Percentiles rank a stretch among this genome's conserved stretches.
phyloP scores from a whole-genome alignment of 306 rosid genomes.

The Glycine tomentella region DNA sequence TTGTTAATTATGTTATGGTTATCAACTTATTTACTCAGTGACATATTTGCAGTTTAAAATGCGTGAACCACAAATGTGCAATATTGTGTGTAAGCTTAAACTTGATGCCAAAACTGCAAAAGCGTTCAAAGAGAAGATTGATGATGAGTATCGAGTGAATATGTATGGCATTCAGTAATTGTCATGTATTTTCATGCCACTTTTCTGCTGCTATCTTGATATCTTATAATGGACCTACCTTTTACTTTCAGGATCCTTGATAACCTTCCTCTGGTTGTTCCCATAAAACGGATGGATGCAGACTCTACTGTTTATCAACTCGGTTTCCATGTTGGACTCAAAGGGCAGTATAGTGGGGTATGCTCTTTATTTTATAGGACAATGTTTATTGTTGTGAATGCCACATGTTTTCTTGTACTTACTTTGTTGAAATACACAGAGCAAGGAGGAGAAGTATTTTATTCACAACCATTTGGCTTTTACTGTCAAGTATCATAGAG shows the following conservation, averaged over 20 bases:
- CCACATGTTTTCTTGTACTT: constrained; percentile 43
- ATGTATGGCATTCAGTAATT: constrained; percentile 62
- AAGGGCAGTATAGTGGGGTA: constrained; percentile 86
- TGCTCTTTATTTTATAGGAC: constrained; percentile 40
- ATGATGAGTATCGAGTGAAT: constrained; percentile 96
- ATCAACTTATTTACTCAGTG: constrained; percentile 39
- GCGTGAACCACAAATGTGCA: constrained; percentile 96
- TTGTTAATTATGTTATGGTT: constrained; percentile 29
- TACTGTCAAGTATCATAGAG: constrained; percentile 86
- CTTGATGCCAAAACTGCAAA: constrained; percentile 85
- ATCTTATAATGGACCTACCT: constrained; percentile 29
- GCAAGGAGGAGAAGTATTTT: constrained; percentile 82
- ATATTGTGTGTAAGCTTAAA: constrained; percentile 58
- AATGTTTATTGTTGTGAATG: constrained; percentile 39
- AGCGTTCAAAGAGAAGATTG: constrained; percentile 88
- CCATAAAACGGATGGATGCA: constrained; percentile 75
- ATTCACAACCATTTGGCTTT: constrained; percentile 94
- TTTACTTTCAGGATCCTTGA: constrained; percentile 82
- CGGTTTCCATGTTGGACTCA: constrained; percentile 89
- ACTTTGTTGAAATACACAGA: constrained; percentile 62
- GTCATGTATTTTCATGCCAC: not conserved
- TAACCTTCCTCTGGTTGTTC: constrained; percentile 92
- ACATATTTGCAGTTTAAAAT: constrained; percentile 79
- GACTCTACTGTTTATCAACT: constrained; percentile 90
- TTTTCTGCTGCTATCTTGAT: constrained; percentile 2